A percentile compares a stretch with the other conserved stretches of the same genome.
phyloP scores from a whole-genome alignment of 164 flowering plant genomes.

The Kalanchoe fedtschenkoi region DNA sequence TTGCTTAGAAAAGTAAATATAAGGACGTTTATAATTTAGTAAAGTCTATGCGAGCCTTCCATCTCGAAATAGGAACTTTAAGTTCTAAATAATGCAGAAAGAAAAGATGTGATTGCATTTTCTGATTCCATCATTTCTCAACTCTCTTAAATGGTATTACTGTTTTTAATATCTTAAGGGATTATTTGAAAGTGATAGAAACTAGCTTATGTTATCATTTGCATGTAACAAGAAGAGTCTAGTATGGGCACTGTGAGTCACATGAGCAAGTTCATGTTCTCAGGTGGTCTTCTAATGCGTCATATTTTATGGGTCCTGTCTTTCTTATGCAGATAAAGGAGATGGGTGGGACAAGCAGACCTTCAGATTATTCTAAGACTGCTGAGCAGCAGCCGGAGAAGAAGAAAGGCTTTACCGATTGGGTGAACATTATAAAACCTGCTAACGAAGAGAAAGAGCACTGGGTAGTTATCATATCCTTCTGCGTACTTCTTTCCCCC shows the following conservation, averaged over 20 bases:
- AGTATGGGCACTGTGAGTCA: background rate
- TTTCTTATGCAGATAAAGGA: conserved; percentile 57
- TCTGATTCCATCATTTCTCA: background rate
- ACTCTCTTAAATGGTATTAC: no score
- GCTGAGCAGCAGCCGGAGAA: conserved; percentile 55
- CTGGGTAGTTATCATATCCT: conserved; percentile 47
- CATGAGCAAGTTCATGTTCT: background rate
- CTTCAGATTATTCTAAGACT: conserved; percentile 39
- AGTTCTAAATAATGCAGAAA: background rate
- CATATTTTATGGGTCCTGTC: background rate
- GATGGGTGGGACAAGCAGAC: conserved; percentile 65
- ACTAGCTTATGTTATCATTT: background rate
- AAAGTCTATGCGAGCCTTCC: background rate
- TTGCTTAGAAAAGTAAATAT: background rate
- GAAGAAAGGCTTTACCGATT: conserved; percentile 75
- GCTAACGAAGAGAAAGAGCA: conserved; percentile 93
- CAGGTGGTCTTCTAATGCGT: background rate
- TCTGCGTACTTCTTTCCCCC: background rate
- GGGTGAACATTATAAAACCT: conserved; percentile 80
- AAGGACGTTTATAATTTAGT: background rate
- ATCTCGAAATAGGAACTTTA: background rate
- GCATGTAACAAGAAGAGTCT: background rate
- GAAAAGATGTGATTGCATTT: background rate
- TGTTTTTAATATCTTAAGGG: background rate
- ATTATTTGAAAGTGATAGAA: background rate